Evolutionary conservation across 768 basidiomycete species (phyloP).

Genomic region (Podaxis sp.): DNA sequence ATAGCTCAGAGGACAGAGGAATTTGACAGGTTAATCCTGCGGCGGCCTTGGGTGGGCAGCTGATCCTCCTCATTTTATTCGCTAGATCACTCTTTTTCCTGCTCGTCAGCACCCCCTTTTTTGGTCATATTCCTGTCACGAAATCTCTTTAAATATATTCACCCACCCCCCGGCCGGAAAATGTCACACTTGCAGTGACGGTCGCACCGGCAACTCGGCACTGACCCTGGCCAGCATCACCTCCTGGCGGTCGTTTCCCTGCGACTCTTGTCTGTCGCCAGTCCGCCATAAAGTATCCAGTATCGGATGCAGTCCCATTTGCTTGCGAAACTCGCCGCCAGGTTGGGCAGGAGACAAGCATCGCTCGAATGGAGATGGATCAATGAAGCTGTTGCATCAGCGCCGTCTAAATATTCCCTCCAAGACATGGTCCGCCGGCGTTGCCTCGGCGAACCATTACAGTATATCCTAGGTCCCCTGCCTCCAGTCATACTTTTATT

Average conservation of each 20-base stretch:
- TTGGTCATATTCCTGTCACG: conserved; percentile 1
- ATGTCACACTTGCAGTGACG: conserved; percentile 5
- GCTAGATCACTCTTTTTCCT: conserved; percentile 7
- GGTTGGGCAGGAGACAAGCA: conserved; percentile 37
- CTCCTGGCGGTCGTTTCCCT: not conserved
- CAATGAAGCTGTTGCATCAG: conserved; percentile 24
- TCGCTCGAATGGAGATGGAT: conserved; percentile 44
- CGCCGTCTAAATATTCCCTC: conserved; percentile 24
- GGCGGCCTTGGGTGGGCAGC: conserved; percentile 19
- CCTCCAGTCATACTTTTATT: conserved; percentile 8
- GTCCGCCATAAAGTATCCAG: not conserved
- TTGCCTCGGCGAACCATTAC: conserved; percentile 72
- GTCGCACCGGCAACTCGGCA: conserved; percentile 17
- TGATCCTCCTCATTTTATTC: conserved; percentile 26
- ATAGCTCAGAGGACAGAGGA: conserved; percentile 16
- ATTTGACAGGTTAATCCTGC: conserved; percentile 15
- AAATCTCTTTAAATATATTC: conserved; percentile 11
- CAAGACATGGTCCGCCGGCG: conserved; percentile 57
- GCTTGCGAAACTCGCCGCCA: conserved; percentile 24
- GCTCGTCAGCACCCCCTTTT: conserved; percentile 6
- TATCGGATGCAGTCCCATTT: conserved; percentile 26
- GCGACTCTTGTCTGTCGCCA: not conserved
- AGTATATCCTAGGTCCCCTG: conserved; percentile 80
- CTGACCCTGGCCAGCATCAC: conserved; percentile 15
- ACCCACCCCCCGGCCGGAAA: conserved; percentile 5